These are phyloP conservation scores for Paecilomyces fulvus DNA, from an alignment of 2,329 filamentous ascomycete genomes.

Conservation along the genomic window DNA sequence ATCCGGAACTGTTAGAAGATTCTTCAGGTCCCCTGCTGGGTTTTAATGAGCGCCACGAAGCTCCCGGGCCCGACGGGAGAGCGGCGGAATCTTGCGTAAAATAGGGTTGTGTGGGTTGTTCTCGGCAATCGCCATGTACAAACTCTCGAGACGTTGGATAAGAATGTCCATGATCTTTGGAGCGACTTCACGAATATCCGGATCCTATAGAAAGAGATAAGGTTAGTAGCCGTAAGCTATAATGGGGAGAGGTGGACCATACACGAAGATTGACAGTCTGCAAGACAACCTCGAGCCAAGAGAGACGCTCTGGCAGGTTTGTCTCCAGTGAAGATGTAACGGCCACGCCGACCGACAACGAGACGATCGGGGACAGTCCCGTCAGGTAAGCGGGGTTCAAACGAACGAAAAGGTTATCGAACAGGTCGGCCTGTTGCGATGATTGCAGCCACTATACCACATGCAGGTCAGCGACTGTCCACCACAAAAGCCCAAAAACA, in stretches of 20 bases:
- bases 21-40: not conserved
- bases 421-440: conserved; percentile 49
- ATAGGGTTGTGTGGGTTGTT: conserved; percentile 44
- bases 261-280: conserved; percentile 46
- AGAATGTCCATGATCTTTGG: conserved; percentile 54
- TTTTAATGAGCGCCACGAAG: conserved; percentile 13
- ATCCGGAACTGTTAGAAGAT: not conserved
- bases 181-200: conserved; percentile 48
- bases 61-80: conserved; percentile 36
- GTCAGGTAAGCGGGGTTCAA: conserved; percentile 49
- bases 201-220: conserved; percentile 29
- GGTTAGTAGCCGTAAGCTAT: conserved; percentile 3
- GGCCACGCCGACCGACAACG: conserved; percentile 54
- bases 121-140: conserved; percentile 51
- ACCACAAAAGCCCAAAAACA: not conserved
- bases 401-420: conserved; percentile 52
- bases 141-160: conserved; percentile 46
- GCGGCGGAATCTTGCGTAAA: conserved; percentile 41
- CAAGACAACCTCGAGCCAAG: conserved; percentile 51
- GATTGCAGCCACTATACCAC: conserved; percentile 52
- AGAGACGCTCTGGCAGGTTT: conserved; percentile 46
- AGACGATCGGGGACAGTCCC: conserved; percentile 48
- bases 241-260: conserved; percentile 17
- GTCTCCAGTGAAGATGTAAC: conserved; percentile 49
- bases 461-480: conserved; percentile 10